Conservation (phyloP, 352 stramenopile species). For the Phytophthora ramorum region DNA sequence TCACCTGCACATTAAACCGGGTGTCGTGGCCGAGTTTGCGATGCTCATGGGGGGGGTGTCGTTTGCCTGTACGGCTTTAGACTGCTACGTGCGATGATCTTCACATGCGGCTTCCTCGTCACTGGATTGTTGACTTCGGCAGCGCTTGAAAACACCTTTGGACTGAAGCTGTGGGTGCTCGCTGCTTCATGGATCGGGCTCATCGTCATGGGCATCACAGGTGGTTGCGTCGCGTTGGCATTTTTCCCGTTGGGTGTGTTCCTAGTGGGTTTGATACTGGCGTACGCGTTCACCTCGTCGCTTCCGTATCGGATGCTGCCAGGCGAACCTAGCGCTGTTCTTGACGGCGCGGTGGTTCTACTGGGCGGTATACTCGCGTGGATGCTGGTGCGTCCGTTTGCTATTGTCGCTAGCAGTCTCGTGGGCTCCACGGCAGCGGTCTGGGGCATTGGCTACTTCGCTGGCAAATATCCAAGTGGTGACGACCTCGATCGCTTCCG, state of each 20-base stretch:
- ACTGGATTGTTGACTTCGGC: constrained; percentile 51
- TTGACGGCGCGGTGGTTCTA: constrained; percentile 49
- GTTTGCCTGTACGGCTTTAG: constrained; percentile 64
- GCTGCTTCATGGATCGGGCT: constrained; percentile 63
- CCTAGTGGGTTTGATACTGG: constrained; percentile 47
- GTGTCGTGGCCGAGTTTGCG: constrained; percentile 55
- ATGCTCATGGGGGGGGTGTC: constrained; percentile 51
- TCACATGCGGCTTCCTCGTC: constrained; percentile 64
- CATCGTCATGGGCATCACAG: constrained; percentile 38
- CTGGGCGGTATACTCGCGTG: constrained; percentile 56
- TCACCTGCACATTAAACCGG: constrained; percentile 45
- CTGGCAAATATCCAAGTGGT: constrained; percentile 70
- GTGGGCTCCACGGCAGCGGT: constrained; percentile 55
- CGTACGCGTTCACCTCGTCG: constrained; percentile 49
- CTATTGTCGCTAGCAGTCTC: constrained; percentile 71
- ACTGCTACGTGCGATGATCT: constrained; percentile 51
- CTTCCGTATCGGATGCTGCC: constrained; percentile 54
- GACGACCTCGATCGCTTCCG: constrained; percentile 62
- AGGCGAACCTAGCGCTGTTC: constrained; percentile 22
- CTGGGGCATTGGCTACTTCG: constrained; percentile 79
- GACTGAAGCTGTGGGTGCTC: constrained; percentile 48
- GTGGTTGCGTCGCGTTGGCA: constrained; percentile 50
- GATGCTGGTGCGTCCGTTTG: constrained; percentile 56
- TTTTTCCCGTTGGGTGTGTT: constrained; percentile 63
- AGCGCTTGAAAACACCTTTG: constrained; percentile 52